Base-by-base conservation (phyloP, 352 stramenopile species). In the Globisporangium yorkense region DNA sequence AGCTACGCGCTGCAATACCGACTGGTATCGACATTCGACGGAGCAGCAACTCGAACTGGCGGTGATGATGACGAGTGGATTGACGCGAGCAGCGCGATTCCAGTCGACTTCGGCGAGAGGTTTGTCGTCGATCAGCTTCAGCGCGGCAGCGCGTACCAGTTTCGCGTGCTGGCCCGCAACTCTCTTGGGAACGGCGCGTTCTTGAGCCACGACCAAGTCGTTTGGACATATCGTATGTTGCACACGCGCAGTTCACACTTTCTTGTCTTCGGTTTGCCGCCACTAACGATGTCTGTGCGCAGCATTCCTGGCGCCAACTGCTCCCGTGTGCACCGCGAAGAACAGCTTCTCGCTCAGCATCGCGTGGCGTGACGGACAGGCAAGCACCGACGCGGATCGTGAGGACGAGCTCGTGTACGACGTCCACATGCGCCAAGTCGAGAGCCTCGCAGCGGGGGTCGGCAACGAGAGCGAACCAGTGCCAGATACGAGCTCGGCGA, bases 151-250 rank as follows among this genome's bases (percentile, higher is more conserved):
- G 53, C 44, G 2, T 74, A 72, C 55, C 8, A 39, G 12, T 58
- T 74, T 24, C 64, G 67, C 10, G 57, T 72, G 8, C 43, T 41
- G 8, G 67, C 67, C 15, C 41, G 47, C 0, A 74, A 74, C 27
- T n/a, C 54, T 2, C 46, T 74, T 10, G 67, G 64, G 15, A 43
- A 56, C 8, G 53, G 67, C n/a, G 44, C 56, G 21, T 70, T 49
- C 31, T 29, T 46, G 5, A n/a, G 50, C 18, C 13, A 53, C 4
- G 51, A 57, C 7, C n/a, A 54, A 1, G 18, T 33, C 0, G 40
- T 64, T 21, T 71, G 67, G 64, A 74, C 67, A 0, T 61, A 58
- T 48, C 39, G 67, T 74, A 60, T 46, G 67, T 62, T 57, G 24
- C 27, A 41, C 7, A 2, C 31, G 21, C 24, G 24, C 24, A 27